Base-by-base conservation (phyloP, 2,329 filamentous ascomycete genomes). In the Immersiporthe knoxdaviesiana region DNA sequence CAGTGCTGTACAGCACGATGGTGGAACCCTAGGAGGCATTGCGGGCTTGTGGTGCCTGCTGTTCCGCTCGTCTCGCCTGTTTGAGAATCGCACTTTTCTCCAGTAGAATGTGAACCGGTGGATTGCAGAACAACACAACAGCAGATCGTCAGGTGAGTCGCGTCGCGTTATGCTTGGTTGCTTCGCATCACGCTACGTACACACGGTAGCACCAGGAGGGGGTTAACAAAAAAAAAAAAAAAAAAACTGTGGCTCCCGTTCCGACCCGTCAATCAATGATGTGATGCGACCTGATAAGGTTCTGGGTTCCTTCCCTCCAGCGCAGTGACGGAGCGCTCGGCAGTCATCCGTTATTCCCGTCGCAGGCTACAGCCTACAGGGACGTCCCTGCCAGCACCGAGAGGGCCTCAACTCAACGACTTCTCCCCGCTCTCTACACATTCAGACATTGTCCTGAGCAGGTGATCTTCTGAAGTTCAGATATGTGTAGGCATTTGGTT, bases 1-100 rank as follows among this genome's bases (percentile, higher is more conserved):
- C 52, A 50, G 7, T 50, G 54, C 56, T 66, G 64, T 56, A 37
- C 61, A 56, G 67, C 68, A 69, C 54, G 52, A 50, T 21, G 60
- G 47, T 21, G n/a, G n/a, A n/a, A 69, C 41, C 63, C 63, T 65
- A 35, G 59, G 56, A 11, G 69, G 60, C 39, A 71, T 67, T 8
- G 60, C 35, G 52, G 54, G 24, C 67, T 58, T 67, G 12, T 47
- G 21, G 14, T 65, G 32, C 44, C 58, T 37, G 44, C 16, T 27
- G 30, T 27, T 16, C n/a, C 41, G 14, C 35, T 27, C 12, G 21
- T 41, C 14, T 67, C 21, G n/a, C 52, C 30, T n/a, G n/a, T 3
- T 44, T 60, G n/a, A 16, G 6, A 47, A 18, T 35, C 12, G 14
- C 35, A 14, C 56, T 47, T 47, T 47, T 47, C 21, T n/a, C n/a